Conservation (phyloP, 306 rosid genomes). For the Chamaecrista fasciculata region DNA sequence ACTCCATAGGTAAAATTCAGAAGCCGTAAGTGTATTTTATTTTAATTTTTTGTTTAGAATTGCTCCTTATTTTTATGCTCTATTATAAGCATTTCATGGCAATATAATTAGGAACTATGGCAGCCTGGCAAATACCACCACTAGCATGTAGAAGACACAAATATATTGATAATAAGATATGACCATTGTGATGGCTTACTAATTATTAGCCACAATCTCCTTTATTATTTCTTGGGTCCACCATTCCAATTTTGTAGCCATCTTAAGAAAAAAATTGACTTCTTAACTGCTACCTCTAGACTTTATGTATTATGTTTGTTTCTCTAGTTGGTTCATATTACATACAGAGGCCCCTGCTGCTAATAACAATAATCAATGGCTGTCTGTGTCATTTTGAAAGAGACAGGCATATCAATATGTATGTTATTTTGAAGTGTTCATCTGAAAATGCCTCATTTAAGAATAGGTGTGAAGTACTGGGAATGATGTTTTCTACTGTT, state of each 20-base stretch:
- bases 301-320: neutral
- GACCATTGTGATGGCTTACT: neutral
- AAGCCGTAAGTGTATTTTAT: too few relatives aligned
- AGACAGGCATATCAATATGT: conserved; percentile 7
- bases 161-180: too few relatives aligned
- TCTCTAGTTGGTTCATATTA: neutral
- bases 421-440: neutral
- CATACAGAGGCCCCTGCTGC: too few relatives aligned
- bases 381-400: conserved; percentile 5
- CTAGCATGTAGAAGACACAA: too few relatives aligned
- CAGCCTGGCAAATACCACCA: neutral
- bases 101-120: neutral
- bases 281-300: conserved; percentile 15
- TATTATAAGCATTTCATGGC: neutral
- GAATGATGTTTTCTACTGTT: neutral
- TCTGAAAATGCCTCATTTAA: neutral
- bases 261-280: conserved; percentile 14
- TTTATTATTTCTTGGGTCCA: conserved; percentile 18
- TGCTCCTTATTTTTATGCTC: neutral
- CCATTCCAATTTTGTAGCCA: conserved; percentile 2
- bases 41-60: too few relatives aligned
- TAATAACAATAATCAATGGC: conserved; percentile 3
- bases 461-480: neutral
- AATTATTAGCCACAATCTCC: neutral
- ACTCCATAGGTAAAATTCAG: too few relatives aligned